Percentiles rank a stretch among this genome's conserved stretches.
These are phyloP conservation scores for Isabelozyma rhagii DNA, from an alignment of 805 yeast species.

Conservation along the genomic window DNA sequence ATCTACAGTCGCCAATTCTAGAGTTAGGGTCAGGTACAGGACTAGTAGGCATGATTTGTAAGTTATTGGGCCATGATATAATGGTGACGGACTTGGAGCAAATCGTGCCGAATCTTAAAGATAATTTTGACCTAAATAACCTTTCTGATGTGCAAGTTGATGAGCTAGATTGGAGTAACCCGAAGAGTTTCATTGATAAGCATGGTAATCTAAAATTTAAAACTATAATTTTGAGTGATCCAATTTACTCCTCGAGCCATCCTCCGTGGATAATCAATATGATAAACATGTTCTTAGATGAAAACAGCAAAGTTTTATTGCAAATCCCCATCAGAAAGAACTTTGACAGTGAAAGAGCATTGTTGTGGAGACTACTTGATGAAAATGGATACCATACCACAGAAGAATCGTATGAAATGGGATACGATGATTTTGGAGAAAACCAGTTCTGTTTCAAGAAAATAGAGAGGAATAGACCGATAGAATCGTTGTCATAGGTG, in stretches of 20 bases:
- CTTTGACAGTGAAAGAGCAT: constrained; percentile 62
- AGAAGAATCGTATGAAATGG: constrained; percentile 49
- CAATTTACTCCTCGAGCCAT: constrained; percentile 80
- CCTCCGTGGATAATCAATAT: constrained; percentile 70
- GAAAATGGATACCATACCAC: constrained; percentile 30
- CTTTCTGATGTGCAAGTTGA: constrained; percentile 31
- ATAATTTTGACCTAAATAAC: constrained; percentile 57
- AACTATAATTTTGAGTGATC: constrained; percentile 77
- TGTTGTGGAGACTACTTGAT: constrained; percentile 54
- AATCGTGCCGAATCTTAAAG: constrained; percentile 63
- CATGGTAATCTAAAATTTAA: constrained; percentile 39
- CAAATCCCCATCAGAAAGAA: constrained; percentile 73
- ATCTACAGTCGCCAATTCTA: constrained; percentile 34
- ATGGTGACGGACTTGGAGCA: constrained; percentile 75
- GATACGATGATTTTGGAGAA: constrained; percentile 84
- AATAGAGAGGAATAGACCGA: not conserved
- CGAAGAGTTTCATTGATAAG: constrained; percentile 33
- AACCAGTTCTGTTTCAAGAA: constrained; percentile 54
- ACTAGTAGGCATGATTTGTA: constrained; percentile 72
- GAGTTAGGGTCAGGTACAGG: constrained; percentile 98
- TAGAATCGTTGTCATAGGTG: not conserved
- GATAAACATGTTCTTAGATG: constrained; percentile 44
- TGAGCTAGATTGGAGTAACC: constrained; percentile 78
- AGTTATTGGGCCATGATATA: constrained; percentile 47
- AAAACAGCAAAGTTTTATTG: constrained; percentile 48